phyloP scores from a whole-genome alignment of 805 yeast species.

The Kodamaea laetipori region DNA sequence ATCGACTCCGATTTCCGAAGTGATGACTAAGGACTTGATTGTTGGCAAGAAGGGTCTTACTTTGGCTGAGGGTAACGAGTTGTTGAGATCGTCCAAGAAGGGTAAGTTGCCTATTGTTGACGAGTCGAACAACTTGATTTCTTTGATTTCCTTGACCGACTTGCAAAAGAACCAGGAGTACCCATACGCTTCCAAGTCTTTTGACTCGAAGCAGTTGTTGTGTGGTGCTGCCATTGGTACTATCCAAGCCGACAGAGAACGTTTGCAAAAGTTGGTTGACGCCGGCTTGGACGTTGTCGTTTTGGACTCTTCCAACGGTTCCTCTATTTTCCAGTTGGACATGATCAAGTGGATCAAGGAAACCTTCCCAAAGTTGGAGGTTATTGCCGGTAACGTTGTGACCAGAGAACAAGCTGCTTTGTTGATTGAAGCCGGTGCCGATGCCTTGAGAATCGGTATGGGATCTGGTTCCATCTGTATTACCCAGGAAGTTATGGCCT shows the following conservation, averaged over 20 bases:
- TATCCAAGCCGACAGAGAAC: slow-evolving; percentile 80
- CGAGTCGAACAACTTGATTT: slow-evolving; percentile 68
- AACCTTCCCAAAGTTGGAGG: slow-evolving; percentile 76
- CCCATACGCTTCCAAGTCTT: slow-evolving; percentile 94
- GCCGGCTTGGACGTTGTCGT: slow-evolving; percentile 98
- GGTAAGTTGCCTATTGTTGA: slow-evolving; percentile 97
- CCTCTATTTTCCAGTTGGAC: slow-evolving; percentile 90
- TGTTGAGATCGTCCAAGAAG: slow-evolving; percentile 89
- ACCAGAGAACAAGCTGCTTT: slow-evolving; percentile 98
- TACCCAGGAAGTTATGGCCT: slow-evolving; percentile 99
- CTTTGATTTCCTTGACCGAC: slow-evolving; percentile 93
- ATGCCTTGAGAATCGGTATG: slow-evolving; percentile 98
- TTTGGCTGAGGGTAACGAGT: slow-evolving; percentile 83
- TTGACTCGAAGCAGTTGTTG: slow-evolving; percentile 88
- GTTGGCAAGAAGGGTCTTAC: slow-evolving; percentile 83
- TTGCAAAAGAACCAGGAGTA: slow-evolving; percentile 91
- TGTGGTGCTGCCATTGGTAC: slow-evolving; percentile 99
- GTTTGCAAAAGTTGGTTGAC: slow-evolving; percentile 80
- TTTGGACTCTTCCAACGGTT: slow-evolving; percentile 96
- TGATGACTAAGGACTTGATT: slow-evolving; percentile 88
- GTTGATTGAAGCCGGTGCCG: slow-evolving; percentile 91
- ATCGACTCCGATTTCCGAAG: slow-evolving; percentile 60
- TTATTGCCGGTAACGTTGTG: slow-evolving; percentile 97
- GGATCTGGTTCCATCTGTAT: slow-evolving; percentile 99
- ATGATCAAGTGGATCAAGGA: slow-evolving; percentile 91